Percentiles rank a stretch among this genome's conserved stretches.
These are phyloP conservation scores for Rhodotorula sp. DNA, from an alignment of 1,284 basidiomycete species.

Conservation along the genomic window DNA sequence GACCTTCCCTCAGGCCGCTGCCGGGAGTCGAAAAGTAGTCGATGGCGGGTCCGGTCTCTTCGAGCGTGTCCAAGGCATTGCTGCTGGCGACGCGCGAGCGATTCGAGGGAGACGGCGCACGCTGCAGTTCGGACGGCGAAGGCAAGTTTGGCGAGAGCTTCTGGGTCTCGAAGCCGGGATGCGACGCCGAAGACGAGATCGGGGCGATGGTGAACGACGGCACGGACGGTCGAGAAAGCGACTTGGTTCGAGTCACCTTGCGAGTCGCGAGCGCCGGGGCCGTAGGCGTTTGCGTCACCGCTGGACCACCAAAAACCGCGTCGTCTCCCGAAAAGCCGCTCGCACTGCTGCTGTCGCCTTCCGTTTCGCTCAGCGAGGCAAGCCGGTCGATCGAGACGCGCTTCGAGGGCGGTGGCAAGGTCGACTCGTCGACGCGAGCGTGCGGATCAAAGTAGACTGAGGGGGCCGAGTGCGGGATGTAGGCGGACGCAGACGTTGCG, in stretches of 20 bases:
- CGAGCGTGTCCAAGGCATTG: slow-evolving; percentile 35
- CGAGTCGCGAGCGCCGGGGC: slow-evolving; percentile 6
- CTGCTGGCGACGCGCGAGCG: slow-evolving; percentile 19
- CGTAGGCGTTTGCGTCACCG: slow-evolving; percentile 1
- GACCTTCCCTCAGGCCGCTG: slow-evolving; percentile 19
- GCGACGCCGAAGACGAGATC: slow-evolving; percentile 32
- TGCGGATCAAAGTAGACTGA: slow-evolving; percentile 23
- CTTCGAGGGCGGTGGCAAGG: slow-evolving; percentile 34
- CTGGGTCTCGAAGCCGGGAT: slow-evolving; percentile 35
- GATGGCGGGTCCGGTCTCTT: slow-evolving; percentile 32
- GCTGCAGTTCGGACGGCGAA: slow-evolving; percentile 1
- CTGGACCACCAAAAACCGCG: slow-evolving; percentile 29
- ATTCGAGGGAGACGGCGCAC: slow-evolving; percentile 3
- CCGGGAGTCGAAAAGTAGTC: slow-evolving; percentile 34
- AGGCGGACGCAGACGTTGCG: slow-evolving; percentile 1
- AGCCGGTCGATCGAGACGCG: slow-evolving; percentile 36
- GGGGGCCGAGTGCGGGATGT: slow-evolving; percentile 8
- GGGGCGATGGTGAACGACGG: slow-evolving; percentile 28
- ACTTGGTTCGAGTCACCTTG: slow-evolving; percentile 26
- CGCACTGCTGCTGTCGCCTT: not conserved
- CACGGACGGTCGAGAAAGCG: slow-evolving; percentile 30
- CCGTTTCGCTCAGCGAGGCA: slow-evolving; percentile 12
- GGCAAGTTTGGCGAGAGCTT: slow-evolving; percentile 21
- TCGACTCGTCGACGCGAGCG: not conserved
- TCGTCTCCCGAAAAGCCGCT: slow-evolving; percentile 22